Conservation (phyloP, 2,329 filamentous ascomycete genomes). For the Fusarium floridanum region DNA sequence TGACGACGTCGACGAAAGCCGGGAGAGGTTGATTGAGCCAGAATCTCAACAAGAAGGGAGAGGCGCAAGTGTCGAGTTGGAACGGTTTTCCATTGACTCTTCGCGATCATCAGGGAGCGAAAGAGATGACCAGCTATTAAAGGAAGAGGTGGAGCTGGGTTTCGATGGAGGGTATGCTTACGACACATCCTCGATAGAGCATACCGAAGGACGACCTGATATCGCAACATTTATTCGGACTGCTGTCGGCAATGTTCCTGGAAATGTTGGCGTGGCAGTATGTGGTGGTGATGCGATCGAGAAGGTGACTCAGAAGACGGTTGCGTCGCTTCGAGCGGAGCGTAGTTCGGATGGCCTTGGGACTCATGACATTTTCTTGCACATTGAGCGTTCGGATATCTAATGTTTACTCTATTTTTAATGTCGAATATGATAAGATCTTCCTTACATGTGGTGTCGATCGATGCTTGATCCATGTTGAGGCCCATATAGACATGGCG, state of each 20-base stretch:
- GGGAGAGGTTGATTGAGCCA: constrained; percentile 37
- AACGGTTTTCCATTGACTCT: constrained; percentile 44
- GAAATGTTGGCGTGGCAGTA: constrained; percentile 39
- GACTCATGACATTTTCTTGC: constrained; percentile 33
- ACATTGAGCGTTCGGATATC: constrained; percentile 41
- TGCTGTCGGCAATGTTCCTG: constrained; percentile 30
- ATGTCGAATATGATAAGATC: background rate
- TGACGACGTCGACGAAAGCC: constrained; percentile 34
- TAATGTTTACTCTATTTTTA: constrained; percentile 16
- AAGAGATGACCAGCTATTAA: constrained; percentile 39
- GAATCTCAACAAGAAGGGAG: constrained; percentile 11
- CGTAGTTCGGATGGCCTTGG: constrained; percentile 23
- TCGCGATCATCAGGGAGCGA: constrained; percentile 24
- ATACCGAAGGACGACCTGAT: constrained; percentile 43
- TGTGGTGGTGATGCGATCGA: constrained; percentile 42
- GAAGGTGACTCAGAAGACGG: constrained; percentile 30
- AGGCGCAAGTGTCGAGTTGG: constrained; percentile 34
- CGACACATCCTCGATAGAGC: constrained; percentile 29
- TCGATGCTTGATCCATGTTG: background rate
- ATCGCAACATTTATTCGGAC: constrained; percentile 36
- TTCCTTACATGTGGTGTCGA: background rate
- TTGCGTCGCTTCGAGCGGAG: constrained; percentile 28
- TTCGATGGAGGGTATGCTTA: constrained; percentile 28
- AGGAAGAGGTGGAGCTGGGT: constrained; percentile 42
- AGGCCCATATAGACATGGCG: background rate